Evolutionary conservation across 208 protist species (phyloP).

Genomic region (Leishmania amazonensis): DNA sequence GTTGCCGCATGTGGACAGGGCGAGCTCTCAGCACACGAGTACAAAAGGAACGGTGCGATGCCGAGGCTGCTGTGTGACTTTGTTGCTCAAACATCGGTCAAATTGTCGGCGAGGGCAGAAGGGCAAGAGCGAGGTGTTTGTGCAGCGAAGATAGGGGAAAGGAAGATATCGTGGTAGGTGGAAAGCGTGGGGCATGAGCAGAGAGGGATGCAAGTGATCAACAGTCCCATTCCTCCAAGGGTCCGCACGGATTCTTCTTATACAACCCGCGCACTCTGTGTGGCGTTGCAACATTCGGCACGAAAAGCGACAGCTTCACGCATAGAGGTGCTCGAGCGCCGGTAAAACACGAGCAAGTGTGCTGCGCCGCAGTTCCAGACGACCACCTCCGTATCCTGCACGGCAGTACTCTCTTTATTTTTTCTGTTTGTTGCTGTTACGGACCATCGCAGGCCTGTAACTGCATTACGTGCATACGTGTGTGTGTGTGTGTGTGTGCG

Average conservation of each 20-base stretch:
- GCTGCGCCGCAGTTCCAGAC: not conserved
- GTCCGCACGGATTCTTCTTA: not conserved
- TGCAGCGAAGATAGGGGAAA: not conserved
- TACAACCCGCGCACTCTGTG: not conserved
- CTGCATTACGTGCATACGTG: not conserved
- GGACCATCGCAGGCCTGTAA: not conserved
- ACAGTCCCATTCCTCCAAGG: not conserved
- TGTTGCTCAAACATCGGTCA: not conserved
- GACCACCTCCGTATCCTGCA: not conserved
- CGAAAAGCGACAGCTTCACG: not conserved
- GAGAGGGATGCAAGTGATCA: not conserved
- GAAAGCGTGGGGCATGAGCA: no score
- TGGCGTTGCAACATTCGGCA: not conserved
- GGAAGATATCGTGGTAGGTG: not conserved
- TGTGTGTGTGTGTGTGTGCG: not conserved
- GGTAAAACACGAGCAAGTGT: not conserved
- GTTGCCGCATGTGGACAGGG: not conserved
- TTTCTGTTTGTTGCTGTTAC: not conserved
- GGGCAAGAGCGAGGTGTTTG: not conserved
- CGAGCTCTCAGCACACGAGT: not conserved
- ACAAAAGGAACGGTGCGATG: not conserved
- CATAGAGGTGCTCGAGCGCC: not conserved
- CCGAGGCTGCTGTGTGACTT: not conserved
- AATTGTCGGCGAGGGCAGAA: not conserved
- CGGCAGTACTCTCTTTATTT: not conserved